Conservation (phyloP, 2,329 filamentous ascomycete genomes). For the Pseudogymnoascus sp. region DNA sequence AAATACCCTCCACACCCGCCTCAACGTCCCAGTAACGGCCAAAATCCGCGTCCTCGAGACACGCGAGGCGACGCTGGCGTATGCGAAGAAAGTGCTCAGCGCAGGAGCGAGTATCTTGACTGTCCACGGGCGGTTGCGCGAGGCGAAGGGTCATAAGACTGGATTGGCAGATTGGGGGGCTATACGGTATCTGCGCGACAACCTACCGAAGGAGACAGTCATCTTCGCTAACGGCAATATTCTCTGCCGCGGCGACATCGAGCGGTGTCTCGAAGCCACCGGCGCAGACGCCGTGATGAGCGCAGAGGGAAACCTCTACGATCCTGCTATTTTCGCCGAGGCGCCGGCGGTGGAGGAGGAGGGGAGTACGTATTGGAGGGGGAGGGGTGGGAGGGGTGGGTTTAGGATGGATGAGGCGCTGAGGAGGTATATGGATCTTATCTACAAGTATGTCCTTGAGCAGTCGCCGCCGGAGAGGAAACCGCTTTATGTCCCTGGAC, state of each 20-base stretch:
- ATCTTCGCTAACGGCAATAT: conserved; percentile 97
- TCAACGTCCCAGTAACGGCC: conserved; percentile 81
- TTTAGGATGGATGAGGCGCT: conserved; percentile 84
- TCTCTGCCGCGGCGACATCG: conserved; percentile 69
- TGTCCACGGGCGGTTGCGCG: conserved; percentile 77
- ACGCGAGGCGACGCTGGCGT: conserved; percentile 75
- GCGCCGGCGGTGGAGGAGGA: conserved; percentile 57
- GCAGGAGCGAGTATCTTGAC: conserved; percentile 91
- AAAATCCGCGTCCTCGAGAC: conserved; percentile 90
- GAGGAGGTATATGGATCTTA: conserved; percentile 81
- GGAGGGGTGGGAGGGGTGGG: conserved; percentile 68
- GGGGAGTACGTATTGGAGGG: conserved; percentile 79
- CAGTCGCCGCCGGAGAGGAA: conserved; percentile 55
- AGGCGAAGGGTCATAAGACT: conserved; percentile 94
- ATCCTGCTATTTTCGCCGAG: conserved; percentile 75
- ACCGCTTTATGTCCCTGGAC: conserved; percentile 63
- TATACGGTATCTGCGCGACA: conserved; percentile 73
- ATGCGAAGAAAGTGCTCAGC: conserved; percentile 76
- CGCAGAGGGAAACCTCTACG: conserved; percentile 88
- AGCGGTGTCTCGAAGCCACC: conserved; percentile 69
- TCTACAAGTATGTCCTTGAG: conserved; percentile 69
- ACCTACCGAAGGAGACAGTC: conserved; percentile 77
- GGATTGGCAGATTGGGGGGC: conserved; percentile 88
- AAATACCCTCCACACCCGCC: conserved; percentile 67
- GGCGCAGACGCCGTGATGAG: conserved; percentile 93